Base-by-base conservation (phyloP, 257 asterid genomes). In the Nicotiana tomentosiformis region DNA sequence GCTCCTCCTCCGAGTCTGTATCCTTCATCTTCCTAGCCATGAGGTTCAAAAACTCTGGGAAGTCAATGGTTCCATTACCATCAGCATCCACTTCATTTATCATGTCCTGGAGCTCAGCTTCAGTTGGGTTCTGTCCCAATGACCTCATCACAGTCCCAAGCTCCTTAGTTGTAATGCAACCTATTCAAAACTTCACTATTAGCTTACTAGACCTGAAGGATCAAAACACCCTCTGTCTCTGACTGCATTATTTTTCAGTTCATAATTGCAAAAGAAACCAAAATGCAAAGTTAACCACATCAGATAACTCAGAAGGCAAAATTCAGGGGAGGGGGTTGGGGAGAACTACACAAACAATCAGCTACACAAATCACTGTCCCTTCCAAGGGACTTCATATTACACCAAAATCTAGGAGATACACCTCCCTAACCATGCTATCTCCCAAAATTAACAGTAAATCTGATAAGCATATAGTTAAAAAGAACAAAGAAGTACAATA, bases 121-220 rank as follows among this genome's bases (percentile, higher is more conserved):
- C 93, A 0, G 93, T 90, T 0, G 93, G 93, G 82, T 90, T 90
- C 87, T 90, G 93, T 5, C 93, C 93, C 26, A 90, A 86, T 51
- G 93, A 90, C 86, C 93, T 90, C 93, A 90, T 90, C 87, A 90
- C 93, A 1, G 93, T 90, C 53, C 93, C 93, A 5, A 90, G 92
- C 86, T 90, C 93, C 90, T 89, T 90, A 65, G 93, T 89, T n/a
- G 93, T 89, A 86, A 90, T 90, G 91, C 93, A 90, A 83, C 93
- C 93, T 90, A 61, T 76, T 26, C 43, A 76, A 76, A 76, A 51
- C 12, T n/a, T 85, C 18, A 78, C 0, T 26, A 78, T 37, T 49
- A 46, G 49, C 51, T 30, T 29, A 15, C 60, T 58, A 58, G 53
- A 81, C 74, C 12, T 18, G 0, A 39, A 58, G 74, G 35, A 20